Evolutionary conservation across 2,329 filamentous ascomycete species (phyloP), one percentile per base, ranked within the genome.

Genomic region (Scedosporium dehoogii): DNA sequence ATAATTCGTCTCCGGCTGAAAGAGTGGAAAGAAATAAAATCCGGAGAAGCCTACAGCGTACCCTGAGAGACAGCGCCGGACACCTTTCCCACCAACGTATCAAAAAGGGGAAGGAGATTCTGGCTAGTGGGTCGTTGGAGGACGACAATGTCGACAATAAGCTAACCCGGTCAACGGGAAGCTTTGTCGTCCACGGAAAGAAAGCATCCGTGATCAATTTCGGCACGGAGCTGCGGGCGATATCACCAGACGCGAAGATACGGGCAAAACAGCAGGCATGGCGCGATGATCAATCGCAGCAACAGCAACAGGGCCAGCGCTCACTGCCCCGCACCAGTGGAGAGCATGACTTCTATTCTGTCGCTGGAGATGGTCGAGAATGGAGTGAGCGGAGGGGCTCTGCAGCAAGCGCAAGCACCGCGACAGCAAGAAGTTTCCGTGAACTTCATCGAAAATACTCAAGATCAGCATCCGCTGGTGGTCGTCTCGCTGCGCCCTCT

Each of bases 201-300:
- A 97, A 99, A 74, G 94, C 94, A 2, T 96, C 92, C 1, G 90
- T 99, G 62, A 91, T 99, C 67, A 96, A 91, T n/a, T 96, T 99
- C 71, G 92, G 92, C 7, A 86, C 87, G n/a, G 93, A 96, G 68
- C 87, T 96, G 78, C 88, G 93, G 69, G 88, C 83, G 64, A 85
- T 92, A 74, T 82, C 87, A 0, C 81, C 85, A 0, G 90, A 93
- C 64, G 89, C 92, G 69, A 85, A 87, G 44, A 76, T 91, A 51
- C 84, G 86, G 63, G 78, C 87, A 58, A 82, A 86, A 62, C 89
- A 83, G 66, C 75, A 77, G 53, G 73, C 76, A 4, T 76, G 78
- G 57, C 75, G 74, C 56, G 73, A 75, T 55, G 76, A 78, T 33
- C 70, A 74, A 7, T 64, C 64, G 14, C 68, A 71, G n/a, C 65